Base-by-base conservation (phyloP, 1,284 basidiomycete species). In the Earliella scabrosa region DNA sequence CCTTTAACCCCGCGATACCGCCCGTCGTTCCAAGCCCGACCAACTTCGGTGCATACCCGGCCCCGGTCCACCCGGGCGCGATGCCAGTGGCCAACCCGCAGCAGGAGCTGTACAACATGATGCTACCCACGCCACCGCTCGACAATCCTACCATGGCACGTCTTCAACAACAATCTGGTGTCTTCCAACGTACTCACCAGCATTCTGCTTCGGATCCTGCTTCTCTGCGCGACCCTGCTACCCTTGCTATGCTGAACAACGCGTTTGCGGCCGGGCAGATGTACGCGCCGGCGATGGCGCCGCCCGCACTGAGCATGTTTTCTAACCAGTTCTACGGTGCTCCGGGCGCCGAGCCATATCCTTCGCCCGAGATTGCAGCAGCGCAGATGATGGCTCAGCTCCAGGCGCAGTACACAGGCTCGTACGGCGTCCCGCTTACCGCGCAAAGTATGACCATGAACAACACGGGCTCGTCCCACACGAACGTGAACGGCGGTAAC, bases 171-270 rank as follows among this genome's bases (percentile, higher is more conserved):
- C 88, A 88, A 65, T 85, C 86, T 67, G 83, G 82, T 62, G 77
- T 79, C 46, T 91, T 87, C 74, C 85, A 86, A 38, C 78, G 77
- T 35, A 82, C 80, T 32, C 90, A 91, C 67, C 88, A 91, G 57
- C 90, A 92, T 69, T 91, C 89, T 43, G 81, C 88, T 2, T 90
- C 89, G 2, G 90, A 92, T 67, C 90, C 89, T 6, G 87, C 88
- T 34, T 80, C 83, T 14, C 73, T 83, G 11, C 83, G 90, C 40
- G 89, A 92, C 64, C 85, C 83, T 32, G 80, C 86, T 39, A 72
- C 85, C 16, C 68, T 90, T 45, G 82, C 85, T 27, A 67, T 92
- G 56, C 72, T 90, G 60, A 82, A 77, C 60, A 79, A 71, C 53
- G 74, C 78, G 11, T 88, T 87, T 67, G 72, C 70, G 36, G 68